Conservation (phyloP, 176 grass and related monocot genomes). For the Leersia perrieri region DNA sequence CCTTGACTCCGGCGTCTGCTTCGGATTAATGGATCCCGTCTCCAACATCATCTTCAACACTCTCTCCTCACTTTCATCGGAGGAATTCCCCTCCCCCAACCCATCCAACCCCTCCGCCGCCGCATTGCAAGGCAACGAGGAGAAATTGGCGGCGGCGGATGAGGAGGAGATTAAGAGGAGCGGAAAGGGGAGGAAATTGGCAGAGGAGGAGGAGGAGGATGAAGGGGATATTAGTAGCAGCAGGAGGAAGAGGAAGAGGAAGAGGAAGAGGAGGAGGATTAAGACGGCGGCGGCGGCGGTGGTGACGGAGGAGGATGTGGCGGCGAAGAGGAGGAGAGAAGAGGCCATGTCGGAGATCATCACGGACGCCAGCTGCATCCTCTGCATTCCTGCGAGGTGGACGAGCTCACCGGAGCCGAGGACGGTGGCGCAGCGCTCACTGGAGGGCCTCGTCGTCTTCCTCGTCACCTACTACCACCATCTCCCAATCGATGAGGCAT, state of each 20-base stretch:
- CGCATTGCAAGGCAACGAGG: neutral
- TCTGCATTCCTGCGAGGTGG: neutral
- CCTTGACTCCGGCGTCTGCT: neutral
- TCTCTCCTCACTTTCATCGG: no score
- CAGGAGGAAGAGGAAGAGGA: no score
- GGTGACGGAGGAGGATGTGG: no score
- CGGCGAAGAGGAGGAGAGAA: no score
- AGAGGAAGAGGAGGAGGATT: no score
- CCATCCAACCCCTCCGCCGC: neutral
- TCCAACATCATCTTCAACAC: conserved; percentile 32
- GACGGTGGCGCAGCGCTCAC: neutral
- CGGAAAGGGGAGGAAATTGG: no score
- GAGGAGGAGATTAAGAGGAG: no score
- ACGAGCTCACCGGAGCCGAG: neutral
- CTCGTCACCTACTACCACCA: neutral
- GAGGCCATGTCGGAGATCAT: no score
- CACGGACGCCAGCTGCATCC: neutral
- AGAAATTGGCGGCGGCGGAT: neutral
- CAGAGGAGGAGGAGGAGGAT: no score
- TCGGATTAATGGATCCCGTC: conserved; percentile 13
- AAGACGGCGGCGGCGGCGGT: no score
- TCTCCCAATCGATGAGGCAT: neutral
- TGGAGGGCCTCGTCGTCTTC: conserved; percentile 10
- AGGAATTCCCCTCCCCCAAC: no score
- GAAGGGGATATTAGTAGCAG: no score